phyloP scores from a whole-genome alignment of 129 eudicot species.

The Artemisia tridentata region DNA sequence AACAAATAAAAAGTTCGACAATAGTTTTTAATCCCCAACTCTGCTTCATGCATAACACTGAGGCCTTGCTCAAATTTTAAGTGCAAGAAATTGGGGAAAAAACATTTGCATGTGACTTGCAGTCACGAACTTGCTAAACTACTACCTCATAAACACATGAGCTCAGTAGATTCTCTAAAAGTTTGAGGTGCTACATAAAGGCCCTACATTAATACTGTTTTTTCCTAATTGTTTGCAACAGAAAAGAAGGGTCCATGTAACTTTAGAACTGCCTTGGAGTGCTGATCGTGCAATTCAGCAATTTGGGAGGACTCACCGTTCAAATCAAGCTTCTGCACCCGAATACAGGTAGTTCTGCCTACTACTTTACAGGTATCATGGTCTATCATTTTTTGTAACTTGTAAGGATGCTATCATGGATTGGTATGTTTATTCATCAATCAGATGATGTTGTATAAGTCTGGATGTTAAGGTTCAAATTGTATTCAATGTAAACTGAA shows the following conservation, averaged over 20 bases:
- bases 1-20: not conserved
- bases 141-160: not conserved
- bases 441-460: not conserved
- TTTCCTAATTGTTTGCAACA: constrained; percentile 21
- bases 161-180: not conserved
- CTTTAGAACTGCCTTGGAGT: constrained; percentile 97
- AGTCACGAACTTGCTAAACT: not conserved
- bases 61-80: no score
- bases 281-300: constrained; percentile 99
- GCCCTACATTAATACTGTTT: not conserved
- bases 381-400: constrained; percentile 7
- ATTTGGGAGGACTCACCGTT: constrained; percentile 95
- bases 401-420: constrained; percentile 14
- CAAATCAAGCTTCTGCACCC: constrained; percentile 98
- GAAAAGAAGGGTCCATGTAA: constrained; percentile 95
- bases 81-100: no score
- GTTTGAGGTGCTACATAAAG: not conserved
- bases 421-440: not conserved
- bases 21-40: not conserved
- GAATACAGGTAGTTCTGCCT: constrained; percentile 66
- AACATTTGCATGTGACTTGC: not conserved
- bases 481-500: not conserved
- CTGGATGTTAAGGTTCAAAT: not conserved
- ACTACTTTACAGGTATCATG: constrained; percentile 12
- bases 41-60: no score